These are phyloP conservation scores for Acanthamoeba castellanii DNA, from an alignment of 208 protist species.

Conservation along the genomic window DNA sequence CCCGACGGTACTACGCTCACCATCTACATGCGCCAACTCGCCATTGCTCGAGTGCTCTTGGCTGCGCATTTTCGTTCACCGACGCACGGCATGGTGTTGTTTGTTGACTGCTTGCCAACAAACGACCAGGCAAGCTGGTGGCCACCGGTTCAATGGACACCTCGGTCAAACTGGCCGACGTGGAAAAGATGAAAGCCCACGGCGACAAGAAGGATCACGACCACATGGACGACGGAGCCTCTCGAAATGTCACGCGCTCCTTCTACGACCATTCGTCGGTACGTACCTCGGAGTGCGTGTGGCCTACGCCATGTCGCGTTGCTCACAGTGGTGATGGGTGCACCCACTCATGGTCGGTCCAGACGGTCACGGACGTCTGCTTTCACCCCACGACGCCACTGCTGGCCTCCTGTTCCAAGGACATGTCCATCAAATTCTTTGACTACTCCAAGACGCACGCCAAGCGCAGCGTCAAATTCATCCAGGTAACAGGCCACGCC, in stretches of 20 bases:
- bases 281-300: neutral
- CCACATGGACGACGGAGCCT: constrained; percentile 1
- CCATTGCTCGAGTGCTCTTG: neutral
- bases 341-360: neutral
- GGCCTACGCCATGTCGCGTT: neutral
- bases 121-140: constrained; percentile 15
- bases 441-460: constrained; percentile 17
- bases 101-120: too few species aligned
- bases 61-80: neutral
- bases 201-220: neutral
- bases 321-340: neutral
- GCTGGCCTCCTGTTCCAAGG: constrained; percentile 21
- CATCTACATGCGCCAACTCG: neutral
- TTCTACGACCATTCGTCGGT: constrained; percentile 36
- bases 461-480: neutral
- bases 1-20: neutral
- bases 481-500: neutral
- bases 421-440: constrained; percentile 44
- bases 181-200: constrained; percentile 33
- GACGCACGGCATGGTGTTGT: too few species aligned
- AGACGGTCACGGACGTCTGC: constrained; percentile 28
- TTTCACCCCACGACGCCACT: constrained; percentile 16
- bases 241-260: neutral
- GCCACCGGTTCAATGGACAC: constrained; percentile 31
- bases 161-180: constrained; percentile 17